phyloP scores from a whole-genome alignment of 2,329 filamentous ascomycete species.

The Apiospora hydei region DNA sequence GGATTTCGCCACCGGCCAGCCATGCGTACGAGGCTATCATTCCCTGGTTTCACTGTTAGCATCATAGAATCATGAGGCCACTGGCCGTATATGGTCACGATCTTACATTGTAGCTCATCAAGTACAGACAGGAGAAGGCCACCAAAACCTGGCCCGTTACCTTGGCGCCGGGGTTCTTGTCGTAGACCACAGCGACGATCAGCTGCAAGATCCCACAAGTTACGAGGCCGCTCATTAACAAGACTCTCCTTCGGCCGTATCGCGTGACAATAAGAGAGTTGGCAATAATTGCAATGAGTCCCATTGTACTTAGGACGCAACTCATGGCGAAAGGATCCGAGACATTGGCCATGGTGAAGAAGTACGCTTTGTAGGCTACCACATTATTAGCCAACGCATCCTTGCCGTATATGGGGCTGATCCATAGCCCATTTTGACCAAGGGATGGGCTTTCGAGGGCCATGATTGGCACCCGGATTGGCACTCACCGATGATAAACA shows the following conservation, averaged over 20 bases:
- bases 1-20: constrained; percentile 60
- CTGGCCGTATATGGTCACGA: constrained; percentile 28
- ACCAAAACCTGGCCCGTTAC: constrained; percentile 52
- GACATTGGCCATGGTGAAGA: constrained; percentile 61
- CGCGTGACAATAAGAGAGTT: constrained; percentile 56
- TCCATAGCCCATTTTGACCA: not conserved
- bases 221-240: constrained; percentile 55
- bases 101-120: constrained; percentile 56
- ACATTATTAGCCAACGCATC: constrained; percentile 12
- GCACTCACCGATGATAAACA: constrained; percentile 52
- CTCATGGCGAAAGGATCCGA: constrained; percentile 58
- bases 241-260: constrained; percentile 56
- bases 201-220: constrained; percentile 58
- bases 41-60: constrained; percentile 37
- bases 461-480: not conserved
- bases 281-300: constrained; percentile 55
- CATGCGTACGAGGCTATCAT: constrained; percentile 60
- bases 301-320: constrained; percentile 56
- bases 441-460: not conserved
- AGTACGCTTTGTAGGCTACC: constrained; percentile 57
- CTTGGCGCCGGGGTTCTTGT: constrained; percentile 42
- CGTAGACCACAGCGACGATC: constrained; percentile 56
- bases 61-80: no score
- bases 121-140: constrained; percentile 55
- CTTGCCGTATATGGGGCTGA: not conserved